phyloP scores from a whole-genome alignment of 176 grass and related monocot species.

The Typha latifolia region DNA sequence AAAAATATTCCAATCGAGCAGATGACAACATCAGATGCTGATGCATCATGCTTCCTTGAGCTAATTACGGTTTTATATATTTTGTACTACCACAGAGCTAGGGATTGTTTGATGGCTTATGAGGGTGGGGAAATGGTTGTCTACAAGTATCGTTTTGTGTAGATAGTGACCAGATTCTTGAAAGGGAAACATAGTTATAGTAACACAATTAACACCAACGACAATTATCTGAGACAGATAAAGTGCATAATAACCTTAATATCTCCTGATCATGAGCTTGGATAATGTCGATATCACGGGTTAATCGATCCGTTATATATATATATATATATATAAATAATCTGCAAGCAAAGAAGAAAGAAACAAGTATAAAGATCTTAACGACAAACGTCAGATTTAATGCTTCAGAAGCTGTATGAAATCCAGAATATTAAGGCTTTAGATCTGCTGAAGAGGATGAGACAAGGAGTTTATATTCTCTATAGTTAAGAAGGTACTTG shows the following conservation, averaged over 20 bases:
- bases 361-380: neutral
- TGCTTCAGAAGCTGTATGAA: neutral
- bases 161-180: neutral
- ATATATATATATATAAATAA: too few species aligned
- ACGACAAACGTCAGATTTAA: conserved; percentile 19
- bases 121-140: neutral
- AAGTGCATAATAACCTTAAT: too few species aligned
- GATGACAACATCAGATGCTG: too few species aligned
- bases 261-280: too few species aligned
- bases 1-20: too few species aligned
- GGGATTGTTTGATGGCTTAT: neutral
- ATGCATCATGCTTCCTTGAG: neutral
- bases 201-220: neutral
- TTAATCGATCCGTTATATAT: too few species aligned
- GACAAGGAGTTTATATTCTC: too few species aligned
- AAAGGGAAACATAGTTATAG: neutral
- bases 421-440: neutral
- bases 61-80: neutral
- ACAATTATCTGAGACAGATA: too few species aligned
- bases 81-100: neutral
- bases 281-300: too few species aligned
- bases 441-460: too few species aligned
- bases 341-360: too few species aligned
- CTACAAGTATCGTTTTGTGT: neutral
- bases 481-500: too few species aligned